These are phyloP conservation scores for Alternaria longipes DNA, from an alignment of 2,329 filamentous ascomycete genomes.

Conservation along the genomic window DNA sequence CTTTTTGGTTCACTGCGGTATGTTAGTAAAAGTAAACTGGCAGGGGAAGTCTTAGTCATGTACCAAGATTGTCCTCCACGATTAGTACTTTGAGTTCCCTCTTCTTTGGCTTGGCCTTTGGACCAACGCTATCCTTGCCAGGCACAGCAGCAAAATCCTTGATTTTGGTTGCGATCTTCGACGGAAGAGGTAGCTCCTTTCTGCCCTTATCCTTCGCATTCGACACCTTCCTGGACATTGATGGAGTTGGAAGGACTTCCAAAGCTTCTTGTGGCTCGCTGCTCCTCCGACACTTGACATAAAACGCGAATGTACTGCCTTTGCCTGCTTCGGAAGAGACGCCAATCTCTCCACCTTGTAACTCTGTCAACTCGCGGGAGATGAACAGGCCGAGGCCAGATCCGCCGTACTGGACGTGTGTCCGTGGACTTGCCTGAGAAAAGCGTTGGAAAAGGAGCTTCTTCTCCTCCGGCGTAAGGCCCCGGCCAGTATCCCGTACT, in stretches of 20 bases:
- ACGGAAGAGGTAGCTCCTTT: constrained; percentile 12
- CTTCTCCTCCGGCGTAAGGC: constrained; percentile 75
- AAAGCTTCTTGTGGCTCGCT: constrained; percentile 45
- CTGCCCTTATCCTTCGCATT: constrained; percentile 41
- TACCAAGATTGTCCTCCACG: constrained; percentile 54
- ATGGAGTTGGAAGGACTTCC: constrained; percentile 36
- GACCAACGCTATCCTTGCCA: constrained; percentile 11
- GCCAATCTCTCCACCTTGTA: constrained; percentile 82
- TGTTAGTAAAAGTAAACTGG: not conserved
- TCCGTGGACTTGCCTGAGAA: constrained; percentile 77
- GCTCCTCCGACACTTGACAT: constrained; percentile 73
- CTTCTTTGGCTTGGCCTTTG: constrained; percentile 24
- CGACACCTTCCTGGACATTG: constrained; percentile 40
- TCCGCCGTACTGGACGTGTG: constrained; percentile 81
- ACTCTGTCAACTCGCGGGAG: constrained; percentile 78
- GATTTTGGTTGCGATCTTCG: constrained; percentile 34
- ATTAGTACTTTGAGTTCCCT: constrained; percentile 50
- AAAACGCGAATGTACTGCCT: constrained; percentile 80
- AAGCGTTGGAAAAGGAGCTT: constrained; percentile 80
- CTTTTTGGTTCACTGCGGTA: constrained; percentile 57
- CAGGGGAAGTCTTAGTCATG: not conserved
- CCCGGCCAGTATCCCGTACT: constrained; percentile 80
- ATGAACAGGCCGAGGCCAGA: constrained; percentile 83
- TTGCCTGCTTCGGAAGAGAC: constrained; percentile 72
- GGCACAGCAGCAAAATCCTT: constrained; percentile 48